Evolutionary conservation across 768 basidiomycete genomes (phyloP), one percentile per base, ranked within the genome.

Genomic region (Suillus discolor): DNA sequence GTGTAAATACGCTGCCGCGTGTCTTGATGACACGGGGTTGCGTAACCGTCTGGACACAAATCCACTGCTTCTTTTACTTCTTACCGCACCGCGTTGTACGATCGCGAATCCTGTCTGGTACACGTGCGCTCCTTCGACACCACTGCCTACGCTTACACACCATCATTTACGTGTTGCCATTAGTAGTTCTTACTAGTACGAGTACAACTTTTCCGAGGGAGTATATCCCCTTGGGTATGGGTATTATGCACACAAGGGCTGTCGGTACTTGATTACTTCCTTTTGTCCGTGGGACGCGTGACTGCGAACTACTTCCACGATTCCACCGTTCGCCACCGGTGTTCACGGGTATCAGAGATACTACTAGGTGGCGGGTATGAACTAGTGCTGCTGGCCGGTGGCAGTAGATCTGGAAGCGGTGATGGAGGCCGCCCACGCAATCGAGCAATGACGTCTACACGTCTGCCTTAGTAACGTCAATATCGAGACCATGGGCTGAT

Each of bases 401-500:
- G 66, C 38, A 64, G 31, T 60, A 44, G 63, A 60, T 78, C 72
- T 41, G 77, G 77, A 41, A 80, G 81, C 18, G 85, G 85, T 8
- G 85, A 83, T 25, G 83, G 82, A 47, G 82, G 78, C 69, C 79
- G 80, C 65, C 83, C 84, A 31, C 84, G 80, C 69, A 89, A 80
- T 47, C 85, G 81, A 25, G 82, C 75, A 62, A 89, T 79, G 62
- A 88, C 83, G 36, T 78, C 78, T 34, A 87, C 74, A 15, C 87
- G 87, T 63, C 81, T 84, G 55, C 77, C 87, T 88, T 68, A 31
- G 41, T 18, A 31, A 42, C 59, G 61, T 57, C 57, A 38, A 42
- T 16, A 66, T 28, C 8, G 6, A 55, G 12, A 39, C 23, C 11
- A 23, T 42, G 2, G 11, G 11, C 36, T 60, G 38, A 25, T 31